Conservation (phyloP, 441 rosid genomes). For the Breynia disticha region DNA sequence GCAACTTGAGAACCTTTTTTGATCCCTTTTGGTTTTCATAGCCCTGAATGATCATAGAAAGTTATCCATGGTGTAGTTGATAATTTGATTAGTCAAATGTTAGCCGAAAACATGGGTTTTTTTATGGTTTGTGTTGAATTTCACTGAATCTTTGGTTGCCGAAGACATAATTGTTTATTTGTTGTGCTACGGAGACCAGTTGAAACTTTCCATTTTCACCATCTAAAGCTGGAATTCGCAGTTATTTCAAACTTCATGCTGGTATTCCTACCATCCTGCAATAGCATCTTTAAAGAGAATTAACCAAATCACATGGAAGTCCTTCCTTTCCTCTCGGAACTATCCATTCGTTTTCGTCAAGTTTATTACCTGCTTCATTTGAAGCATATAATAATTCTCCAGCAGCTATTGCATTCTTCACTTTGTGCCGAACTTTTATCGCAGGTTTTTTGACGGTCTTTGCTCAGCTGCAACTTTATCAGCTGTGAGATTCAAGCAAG, state of each 20-base stretch:
- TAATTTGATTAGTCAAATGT: too few relatives aligned
- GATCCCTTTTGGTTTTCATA: too few relatives aligned
- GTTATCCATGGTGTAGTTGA: too few relatives aligned
- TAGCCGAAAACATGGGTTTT: too few relatives aligned
- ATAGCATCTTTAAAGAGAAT: slow-evolving; percentile 26
- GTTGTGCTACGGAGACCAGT: slow-evolving; percentile 27
- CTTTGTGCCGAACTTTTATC: slow-evolving; percentile 4
- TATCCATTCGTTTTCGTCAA: slow-evolving; percentile 8
- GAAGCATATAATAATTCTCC: slow-evolving; percentile 4
- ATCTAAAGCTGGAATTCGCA: slow-evolving; percentile 26
- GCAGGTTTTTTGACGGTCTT: slow-evolving; percentile 7
- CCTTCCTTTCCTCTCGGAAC: slow-evolving; percentile 7
- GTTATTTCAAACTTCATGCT: slow-evolving; percentile 33
- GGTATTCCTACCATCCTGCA: slow-evolving; percentile 33
- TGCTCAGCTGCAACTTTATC: slow-evolving; percentile 26
- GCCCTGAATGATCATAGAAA: too few relatives aligned
- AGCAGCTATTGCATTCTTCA: not conserved
- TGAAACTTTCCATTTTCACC: slow-evolving; percentile 35
- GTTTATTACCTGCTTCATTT: slow-evolving; percentile 10
- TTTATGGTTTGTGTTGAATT: too few relatives aligned
- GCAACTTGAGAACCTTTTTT: too few relatives aligned
- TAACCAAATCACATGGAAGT: slow-evolving; percentile 34
- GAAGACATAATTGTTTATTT: too few relatives aligned
- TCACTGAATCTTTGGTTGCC: too few relatives aligned
- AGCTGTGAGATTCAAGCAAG: slow-evolving; percentile 45